Percentiles rank a stretch among this genome's conserved stretches.
Evolutionary conservation across 148 eudicot species (phyloP).

Genomic region (Drosera capensis): DNA sequence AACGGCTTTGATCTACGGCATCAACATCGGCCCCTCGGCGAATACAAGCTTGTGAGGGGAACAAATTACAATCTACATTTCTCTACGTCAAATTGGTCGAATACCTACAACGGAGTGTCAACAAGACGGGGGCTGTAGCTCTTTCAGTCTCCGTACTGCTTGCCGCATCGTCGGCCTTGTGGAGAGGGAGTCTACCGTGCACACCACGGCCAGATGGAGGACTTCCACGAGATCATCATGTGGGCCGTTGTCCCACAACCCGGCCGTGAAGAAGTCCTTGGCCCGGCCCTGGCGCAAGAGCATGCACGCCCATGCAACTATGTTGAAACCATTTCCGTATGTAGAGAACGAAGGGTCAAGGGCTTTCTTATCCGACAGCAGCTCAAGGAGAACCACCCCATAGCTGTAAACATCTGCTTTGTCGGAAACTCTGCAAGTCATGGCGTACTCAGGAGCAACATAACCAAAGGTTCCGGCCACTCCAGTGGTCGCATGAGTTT

Average conservation of each 20-base stretch:
- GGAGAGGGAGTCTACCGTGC: slow-evolving; percentile 42
- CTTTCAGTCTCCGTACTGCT: slow-evolving; percentile 41
- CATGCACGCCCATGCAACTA: slow-evolving; percentile 45
- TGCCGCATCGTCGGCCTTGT: slow-evolving; percentile 44
- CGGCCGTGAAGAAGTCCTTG: slow-evolving; percentile 30
- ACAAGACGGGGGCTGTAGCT: slow-evolving; percentile 8
- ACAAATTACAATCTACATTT: slow-evolving; percentile 3
- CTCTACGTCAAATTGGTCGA: neutral
- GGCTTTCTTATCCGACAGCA: slow-evolving; percentile 48
- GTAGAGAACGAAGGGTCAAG: slow-evolving; percentile 51
- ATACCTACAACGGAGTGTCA: neutral
- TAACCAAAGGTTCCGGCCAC: slow-evolving; percentile 60
- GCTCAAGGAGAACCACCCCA: slow-evolving; percentile 47
- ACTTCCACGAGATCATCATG: slow-evolving; percentile 33
- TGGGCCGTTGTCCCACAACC: slow-evolving; percentile 39
- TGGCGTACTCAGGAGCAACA: slow-evolving; percentile 64
- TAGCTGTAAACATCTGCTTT: slow-evolving; percentile 62
- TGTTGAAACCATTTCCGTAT: slow-evolving; percentile 47
- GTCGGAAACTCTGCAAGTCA: slow-evolving; percentile 44
- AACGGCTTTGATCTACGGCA: neutral
- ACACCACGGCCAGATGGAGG: slow-evolving; percentile 34
- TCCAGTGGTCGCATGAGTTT: slow-evolving; percentile 57
- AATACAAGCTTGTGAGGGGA: neutral
- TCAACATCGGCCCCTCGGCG: neutral
- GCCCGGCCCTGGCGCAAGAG: slow-evolving; percentile 26